Conservation (phyloP, 1,284 basidiomycete genomes). For the Macrocystidia cucumis region DNA sequence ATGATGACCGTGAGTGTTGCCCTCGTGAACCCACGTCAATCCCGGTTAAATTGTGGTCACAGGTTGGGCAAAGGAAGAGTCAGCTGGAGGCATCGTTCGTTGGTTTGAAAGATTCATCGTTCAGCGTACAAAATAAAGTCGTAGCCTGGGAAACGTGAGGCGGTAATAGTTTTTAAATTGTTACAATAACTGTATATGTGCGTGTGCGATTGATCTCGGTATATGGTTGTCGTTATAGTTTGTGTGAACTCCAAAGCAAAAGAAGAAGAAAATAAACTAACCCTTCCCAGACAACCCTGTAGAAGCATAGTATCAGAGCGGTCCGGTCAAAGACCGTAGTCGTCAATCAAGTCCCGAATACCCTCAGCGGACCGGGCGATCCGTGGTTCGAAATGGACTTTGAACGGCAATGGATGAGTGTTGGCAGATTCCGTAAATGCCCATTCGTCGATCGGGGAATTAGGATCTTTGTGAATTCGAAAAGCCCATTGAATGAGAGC, state of each 20-base stretch:
- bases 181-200: no score
- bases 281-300: no score
- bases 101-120: slow-evolving; percentile 43
- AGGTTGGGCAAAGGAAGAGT: slow-evolving; percentile 60
- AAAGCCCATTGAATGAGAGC: slow-evolving; percentile 59
- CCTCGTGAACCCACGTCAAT: neutral
- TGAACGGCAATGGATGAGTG: slow-evolving; percentile 48
- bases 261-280: no score
- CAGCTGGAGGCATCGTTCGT: slow-evolving; percentile 32
- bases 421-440: slow-evolving; percentile 52
- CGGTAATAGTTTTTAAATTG: no score
- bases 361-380: slow-evolving; percentile 18
- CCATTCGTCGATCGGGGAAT: slow-evolving; percentile 43
- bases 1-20: slow-evolving; percentile 31
- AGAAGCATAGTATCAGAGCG: no score
- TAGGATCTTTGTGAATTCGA: slow-evolving; percentile 35
- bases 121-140: no score
- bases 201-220: no score
- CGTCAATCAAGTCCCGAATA: slow-evolving; percentile 24
- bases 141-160: no score
- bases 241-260: no score
- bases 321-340: slow-evolving; percentile 20
- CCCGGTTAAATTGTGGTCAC: neutral
- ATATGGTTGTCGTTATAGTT: no score
- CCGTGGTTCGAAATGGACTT: slow-evolving; percentile 40